Evolutionary conservation across 139 green algal species (phyloP).

Genomic region (Coelastrella sp.): DNA sequence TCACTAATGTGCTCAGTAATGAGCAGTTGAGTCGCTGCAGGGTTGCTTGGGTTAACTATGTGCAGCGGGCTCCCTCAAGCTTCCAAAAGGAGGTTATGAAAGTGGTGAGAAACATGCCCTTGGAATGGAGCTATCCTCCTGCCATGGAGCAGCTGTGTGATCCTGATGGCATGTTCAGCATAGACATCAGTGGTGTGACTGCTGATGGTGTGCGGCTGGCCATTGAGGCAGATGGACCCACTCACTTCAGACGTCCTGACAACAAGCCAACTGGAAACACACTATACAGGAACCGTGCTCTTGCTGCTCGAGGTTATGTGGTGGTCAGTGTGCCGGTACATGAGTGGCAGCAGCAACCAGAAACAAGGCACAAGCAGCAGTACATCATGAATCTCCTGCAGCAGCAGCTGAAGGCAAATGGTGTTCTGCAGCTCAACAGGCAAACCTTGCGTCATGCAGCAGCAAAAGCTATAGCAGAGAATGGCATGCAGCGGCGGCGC

Average conservation of each 20-base stretch:
- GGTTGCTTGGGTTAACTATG: not conserved
- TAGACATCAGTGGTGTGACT: conserved; percentile 18
- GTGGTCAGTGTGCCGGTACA: conserved; percentile 21
- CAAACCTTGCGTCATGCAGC: too few species aligned
- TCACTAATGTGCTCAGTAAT: not conserved
- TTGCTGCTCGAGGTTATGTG: conserved; percentile 29
- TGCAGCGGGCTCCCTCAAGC: not conserved
- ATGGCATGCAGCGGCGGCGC: too few species aligned
- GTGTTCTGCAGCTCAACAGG: too few species aligned
- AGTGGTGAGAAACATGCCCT: not conserved
- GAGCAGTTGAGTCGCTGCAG: conserved; percentile 17
- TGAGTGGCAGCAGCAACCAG: not conserved
- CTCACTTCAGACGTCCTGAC: conserved; percentile 28
- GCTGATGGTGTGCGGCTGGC: conserved; percentile 15
- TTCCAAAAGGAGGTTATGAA: conserved; percentile 3
- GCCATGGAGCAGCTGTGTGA: not conserved
- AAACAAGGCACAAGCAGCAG: not conserved
- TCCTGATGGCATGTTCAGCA: conserved; percentile 18
- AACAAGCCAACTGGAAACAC: not conserved
- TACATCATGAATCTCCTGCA: not conserved
- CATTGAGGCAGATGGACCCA: conserved; percentile 21
- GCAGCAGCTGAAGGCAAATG: too few species aligned
- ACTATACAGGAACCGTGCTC: conserved; percentile 21
- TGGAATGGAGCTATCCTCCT: not conserved
- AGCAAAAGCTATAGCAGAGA: too few species aligned